Evolutionary conservation across 2,329 filamentous ascomycete genomes (phyloP).

Genomic region (Ustulina deusta): DNA sequence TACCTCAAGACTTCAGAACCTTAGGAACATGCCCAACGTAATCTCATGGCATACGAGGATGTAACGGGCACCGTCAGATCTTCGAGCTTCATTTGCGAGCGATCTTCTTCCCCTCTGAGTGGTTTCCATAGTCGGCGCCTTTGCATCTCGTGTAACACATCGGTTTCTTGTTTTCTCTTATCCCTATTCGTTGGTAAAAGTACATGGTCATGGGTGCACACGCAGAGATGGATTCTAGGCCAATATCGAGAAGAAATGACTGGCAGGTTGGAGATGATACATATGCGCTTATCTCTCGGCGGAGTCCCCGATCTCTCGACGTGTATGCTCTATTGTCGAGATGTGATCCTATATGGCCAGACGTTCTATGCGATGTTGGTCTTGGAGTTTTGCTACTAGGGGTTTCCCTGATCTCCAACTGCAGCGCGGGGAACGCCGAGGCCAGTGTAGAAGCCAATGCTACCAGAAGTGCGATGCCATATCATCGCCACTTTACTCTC

Average conservation of each 20-base stretch:
- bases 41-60: neutral
- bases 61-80: neutral
- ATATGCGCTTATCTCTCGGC: conserved; percentile 18
- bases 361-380: neutral
- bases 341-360: neutral
- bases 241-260: conserved; percentile 8
- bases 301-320: neutral
- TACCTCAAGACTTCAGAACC: neutral
- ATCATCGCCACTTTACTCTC: neutral
- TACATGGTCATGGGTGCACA: neutral
- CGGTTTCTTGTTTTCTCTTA: neutral
- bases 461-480: conserved; percentile 9
- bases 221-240: conserved; percentile 16
- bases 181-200: conserved; percentile 14
- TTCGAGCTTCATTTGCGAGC: neutral
- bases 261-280: conserved; percentile 13
- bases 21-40: neutral
- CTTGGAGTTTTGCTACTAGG: neutral
- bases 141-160: conserved; percentile 29
- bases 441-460: conserved; percentile 5
- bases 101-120: neutral
- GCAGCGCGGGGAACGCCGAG: conserved; percentile 4
- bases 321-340: neutral
- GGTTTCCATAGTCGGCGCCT: neutral
- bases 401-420: neutral